phyloP scores from a whole-genome alignment of 2,329 filamentous ascomycete species.

The Exophiala calicioides region DNA sequence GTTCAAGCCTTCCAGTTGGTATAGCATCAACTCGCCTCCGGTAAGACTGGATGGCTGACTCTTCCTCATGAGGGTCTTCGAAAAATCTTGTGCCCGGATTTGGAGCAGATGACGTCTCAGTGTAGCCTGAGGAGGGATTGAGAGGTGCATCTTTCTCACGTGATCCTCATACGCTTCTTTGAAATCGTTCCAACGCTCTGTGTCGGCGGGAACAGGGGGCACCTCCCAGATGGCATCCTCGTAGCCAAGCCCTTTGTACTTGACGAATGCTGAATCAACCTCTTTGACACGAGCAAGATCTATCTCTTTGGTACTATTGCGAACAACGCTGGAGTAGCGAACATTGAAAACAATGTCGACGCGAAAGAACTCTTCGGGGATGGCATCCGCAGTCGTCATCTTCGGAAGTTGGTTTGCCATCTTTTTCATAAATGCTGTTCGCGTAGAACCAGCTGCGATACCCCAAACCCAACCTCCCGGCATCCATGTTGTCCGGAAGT shows the following conservation, averaged over 20 bases:
- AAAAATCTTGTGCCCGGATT: slow-evolving; percentile 68
- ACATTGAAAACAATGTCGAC: slow-evolving; percentile 88
- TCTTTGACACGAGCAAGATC: slow-evolving; percentile 72
- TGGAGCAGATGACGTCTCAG: slow-evolving; percentile 69
- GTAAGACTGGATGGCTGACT: slow-evolving; percentile 72
- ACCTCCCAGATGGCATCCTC: slow-evolving; percentile 89
- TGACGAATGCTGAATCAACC: slow-evolving; percentile 75
- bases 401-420: slow-evolving; percentile 64
- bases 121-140: slow-evolving; percentile 52
- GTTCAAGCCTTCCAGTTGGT: slow-evolving; percentile 89
- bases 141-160: slow-evolving; percentile 75
- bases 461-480: slow-evolving; percentile 87
- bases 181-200: slow-evolving; percentile 76
- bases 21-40: slow-evolving; percentile 84
- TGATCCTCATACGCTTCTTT: slow-evolving; percentile 82
- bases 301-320: slow-evolving; percentile 62
- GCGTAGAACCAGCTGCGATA: slow-evolving; percentile 62
- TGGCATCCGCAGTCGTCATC: slow-evolving; percentile 72
- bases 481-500: slow-evolving; percentile 82
- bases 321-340: slow-evolving; percentile 63
- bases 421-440: slow-evolving; percentile 73
- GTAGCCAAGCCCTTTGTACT: slow-evolving; percentile 89
- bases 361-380: slow-evolving; percentile 82
- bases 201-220: slow-evolving; percentile 66
- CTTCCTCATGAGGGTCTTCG: slow-evolving; percentile 64